Evolutionary conservation across 768 basidiomycete species (phyloP), one percentile per base, ranked within the genome.

Genomic region (Agaricus bisporus): DNA sequence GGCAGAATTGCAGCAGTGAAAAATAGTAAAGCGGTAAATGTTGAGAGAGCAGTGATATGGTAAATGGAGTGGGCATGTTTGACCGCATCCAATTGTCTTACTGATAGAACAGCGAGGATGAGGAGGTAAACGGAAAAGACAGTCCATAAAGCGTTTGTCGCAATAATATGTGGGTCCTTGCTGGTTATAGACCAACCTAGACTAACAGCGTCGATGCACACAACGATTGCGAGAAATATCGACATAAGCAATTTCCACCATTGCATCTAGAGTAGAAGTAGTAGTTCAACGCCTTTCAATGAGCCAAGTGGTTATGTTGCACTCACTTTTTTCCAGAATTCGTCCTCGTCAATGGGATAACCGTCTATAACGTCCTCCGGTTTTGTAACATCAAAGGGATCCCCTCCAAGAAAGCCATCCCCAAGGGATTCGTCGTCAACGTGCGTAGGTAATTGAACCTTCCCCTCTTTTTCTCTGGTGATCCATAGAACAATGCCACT

Each of bases 71-170:
- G 70, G 48, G 76, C 74, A 56, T 82, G 80, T 41, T 66, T 58
- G 12, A 69, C 58, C 1, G 60, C 56, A 47, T 70, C 66, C 50
- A 71, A 66, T 51, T 80, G 73, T 38, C 75, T 73, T 20, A 90
- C 64, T 9, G 86, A 79, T 37, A 71, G 71, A 22, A 68, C 68
- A 3, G 81, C 68, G 18, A 92, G 58, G 12, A 75, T 56, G 26
- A 85, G 66, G 9, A 80, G 57, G 65, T 91, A 92, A 17, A 85
- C 64, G 4, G 82, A 77, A 63, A 83, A 86, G 11, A 61, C 64
- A 29, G 75, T 60, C 51, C 83, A 76, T 6, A 89, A 60, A 1
- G 66, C 61, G 51, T 71, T 71, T 1, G 75, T 66, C 8, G 70
- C 60, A 17, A 75, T 65, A 59, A 67, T 66, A 7, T 58, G 54